These are phyloP conservation scores for Vigna radiata DNA, from an alignment of 306 rosid genomes.

Conservation along the genomic window DNA sequence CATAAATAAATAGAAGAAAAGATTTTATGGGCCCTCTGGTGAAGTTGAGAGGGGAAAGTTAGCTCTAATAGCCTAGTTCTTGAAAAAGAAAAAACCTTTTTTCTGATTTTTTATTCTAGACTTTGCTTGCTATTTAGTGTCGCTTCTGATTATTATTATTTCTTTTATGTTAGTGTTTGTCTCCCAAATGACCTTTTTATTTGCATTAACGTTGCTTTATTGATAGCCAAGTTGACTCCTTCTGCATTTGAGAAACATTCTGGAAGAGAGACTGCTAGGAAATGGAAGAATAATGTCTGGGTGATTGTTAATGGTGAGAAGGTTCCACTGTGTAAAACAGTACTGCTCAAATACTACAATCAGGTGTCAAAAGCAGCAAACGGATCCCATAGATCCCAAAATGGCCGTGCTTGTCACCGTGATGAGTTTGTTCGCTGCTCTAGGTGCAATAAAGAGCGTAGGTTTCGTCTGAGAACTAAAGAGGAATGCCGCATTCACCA, in stretches of 20 bases:
- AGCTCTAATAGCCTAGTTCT: constrained; percentile 13
- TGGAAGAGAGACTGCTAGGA: constrained; percentile 95
- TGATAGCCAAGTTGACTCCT: constrained; percentile 81
- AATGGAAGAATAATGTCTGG: constrained; percentile 98
- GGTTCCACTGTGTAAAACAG: constrained; percentile 85
- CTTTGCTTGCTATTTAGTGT: constrained; percentile 26
- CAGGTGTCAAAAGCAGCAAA: constrained; percentile 68
- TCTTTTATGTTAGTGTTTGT: background rate
- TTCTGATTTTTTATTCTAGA: constrained; percentile 18
- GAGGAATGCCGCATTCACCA: constrained; percentile 93
- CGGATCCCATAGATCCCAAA: constrained; percentile 70
- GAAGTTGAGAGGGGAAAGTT: background rate
- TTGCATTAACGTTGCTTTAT: constrained; percentile 32
- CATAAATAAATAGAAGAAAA: too few relatives aligned
- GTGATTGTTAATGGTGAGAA: constrained; percentile 89
- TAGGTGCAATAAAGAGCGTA: constrained; percentile 82
- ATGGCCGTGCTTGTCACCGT: constrained; percentile 79
- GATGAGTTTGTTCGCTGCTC: constrained; percentile 88
- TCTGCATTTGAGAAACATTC: constrained; percentile 98
- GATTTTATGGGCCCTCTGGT: background rate
- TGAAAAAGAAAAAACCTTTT: constrained; percentile 14
- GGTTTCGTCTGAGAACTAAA: constrained; percentile 88
- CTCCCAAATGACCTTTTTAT: constrained; percentile 34
- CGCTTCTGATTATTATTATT: background rate
- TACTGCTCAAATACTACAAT: constrained; percentile 92